These are phyloP conservation scores for Rickenella mellea DNA, from an alignment of 768 basidiomycete genomes.

Conservation along the genomic window DNA sequence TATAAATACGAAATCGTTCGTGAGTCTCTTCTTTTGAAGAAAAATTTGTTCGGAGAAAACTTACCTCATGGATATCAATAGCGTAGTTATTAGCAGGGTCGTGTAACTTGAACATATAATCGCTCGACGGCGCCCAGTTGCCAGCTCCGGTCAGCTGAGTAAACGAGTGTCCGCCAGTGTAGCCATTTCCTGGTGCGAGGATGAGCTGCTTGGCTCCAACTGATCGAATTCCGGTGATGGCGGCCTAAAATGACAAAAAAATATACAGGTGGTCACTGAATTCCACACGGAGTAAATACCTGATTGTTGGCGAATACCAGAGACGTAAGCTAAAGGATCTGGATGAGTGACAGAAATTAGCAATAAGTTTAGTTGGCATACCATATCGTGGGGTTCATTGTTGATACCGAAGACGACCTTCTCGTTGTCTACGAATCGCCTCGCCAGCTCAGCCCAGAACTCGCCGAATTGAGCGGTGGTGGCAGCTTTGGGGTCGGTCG, in stretches of 20 bases:
- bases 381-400: slow-evolving; percentile 40
- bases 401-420: slow-evolving; percentile 38
- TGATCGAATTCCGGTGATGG: slow-evolving; percentile 31
- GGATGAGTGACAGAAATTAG: neutral
- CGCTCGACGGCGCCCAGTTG: slow-evolving; percentile 28
- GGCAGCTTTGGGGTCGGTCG: slow-evolving; percentile 33
- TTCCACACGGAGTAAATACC: slow-evolving; percentile 1
- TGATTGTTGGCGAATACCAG: slow-evolving; percentile 34
- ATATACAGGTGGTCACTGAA: neutral
- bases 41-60: slow-evolving; percentile 1
- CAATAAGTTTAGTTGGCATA: slow-evolving; percentile 5
- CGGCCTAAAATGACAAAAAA: slow-evolving; percentile 14
- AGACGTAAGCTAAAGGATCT: slow-evolving; percentile 24
- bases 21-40: neutral
- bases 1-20: neutral
- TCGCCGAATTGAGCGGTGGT: slow-evolving; percentile 32
- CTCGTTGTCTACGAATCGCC: slow-evolving; percentile 28
- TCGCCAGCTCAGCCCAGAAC: slow-evolving; percentile 34
- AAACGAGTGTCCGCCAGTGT: slow-evolving; percentile 36
- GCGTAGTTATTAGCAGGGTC: slow-evolving; percentile 33
- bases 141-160: slow-evolving; percentile 18
- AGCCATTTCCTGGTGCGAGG: slow-evolving; percentile 37
- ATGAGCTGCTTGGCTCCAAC: slow-evolving; percentile 33
- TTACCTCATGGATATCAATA: slow-evolving; percentile 35
- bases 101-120: slow-evolving; percentile 29